Evolutionary conservation across 2,329 filamentous ascomycete species (phyloP).

Genomic region (Podosphaera leucotricha): DNA sequence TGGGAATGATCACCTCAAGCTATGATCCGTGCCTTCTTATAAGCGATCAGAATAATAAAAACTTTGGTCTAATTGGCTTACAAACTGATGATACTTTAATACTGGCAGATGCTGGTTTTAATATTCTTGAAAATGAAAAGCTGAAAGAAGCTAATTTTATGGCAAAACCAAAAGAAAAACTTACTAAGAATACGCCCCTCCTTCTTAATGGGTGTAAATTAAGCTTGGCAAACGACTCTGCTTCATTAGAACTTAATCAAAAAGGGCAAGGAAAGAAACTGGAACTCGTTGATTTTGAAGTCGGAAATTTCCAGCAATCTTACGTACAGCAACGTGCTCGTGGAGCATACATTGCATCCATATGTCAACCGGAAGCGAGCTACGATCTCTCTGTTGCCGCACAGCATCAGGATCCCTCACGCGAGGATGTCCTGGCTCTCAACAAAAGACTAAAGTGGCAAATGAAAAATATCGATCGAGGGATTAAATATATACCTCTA

Average conservation of each 20-base stretch:
- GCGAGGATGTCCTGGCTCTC: background rate
- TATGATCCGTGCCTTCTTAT: constrained; percentile 1
- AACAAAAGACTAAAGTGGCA: constrained; percentile 1
- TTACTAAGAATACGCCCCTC: background rate
- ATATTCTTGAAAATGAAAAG: background rate
- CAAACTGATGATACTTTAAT: background rate
- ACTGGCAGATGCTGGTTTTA: background rate
- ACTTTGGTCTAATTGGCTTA: background rate
- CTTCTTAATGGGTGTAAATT: background rate
- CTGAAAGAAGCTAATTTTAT: background rate
- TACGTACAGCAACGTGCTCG: background rate
- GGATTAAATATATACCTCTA: background rate
- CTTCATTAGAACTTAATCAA: no score
- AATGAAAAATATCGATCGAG: background rate
- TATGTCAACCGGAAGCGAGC: background rate
- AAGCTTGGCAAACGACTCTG: no score
- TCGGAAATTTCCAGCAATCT: background rate
- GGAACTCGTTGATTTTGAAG: background rate
- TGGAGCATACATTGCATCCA: background rate
- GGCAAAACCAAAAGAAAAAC: background rate
- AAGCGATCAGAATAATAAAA: background rate
- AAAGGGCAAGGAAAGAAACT: background rate
- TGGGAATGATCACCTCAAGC: background rate
- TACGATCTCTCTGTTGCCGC: background rate
- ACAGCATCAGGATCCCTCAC: background rate